Conservation (phyloP, 176 grass and related monocot species). For the Phoenix dactylifera region DNA sequence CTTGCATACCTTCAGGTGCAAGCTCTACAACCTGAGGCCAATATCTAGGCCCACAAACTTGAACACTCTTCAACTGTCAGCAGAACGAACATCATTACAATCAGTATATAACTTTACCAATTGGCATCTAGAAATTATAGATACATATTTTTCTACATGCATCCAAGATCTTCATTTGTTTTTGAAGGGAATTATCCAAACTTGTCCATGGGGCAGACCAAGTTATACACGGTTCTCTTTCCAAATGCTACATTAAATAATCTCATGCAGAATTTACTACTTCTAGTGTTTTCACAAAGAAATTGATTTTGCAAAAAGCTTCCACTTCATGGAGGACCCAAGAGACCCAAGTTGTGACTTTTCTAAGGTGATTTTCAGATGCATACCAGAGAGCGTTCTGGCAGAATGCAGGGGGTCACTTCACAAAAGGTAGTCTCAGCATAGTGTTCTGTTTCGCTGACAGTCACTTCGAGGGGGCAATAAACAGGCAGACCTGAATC, state of each 20-base stretch:
- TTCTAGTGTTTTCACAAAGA: too few species aligned
- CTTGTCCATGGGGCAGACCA: too few species aligned
- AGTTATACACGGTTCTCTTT: too few species aligned
- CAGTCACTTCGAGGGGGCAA: slow-evolving; percentile 82
- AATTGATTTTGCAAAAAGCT: too few species aligned
- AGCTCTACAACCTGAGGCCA: slow-evolving; percentile 81
- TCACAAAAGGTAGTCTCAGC: slow-evolving; percentile 79
- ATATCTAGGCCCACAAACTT: slow-evolving; percentile 95
- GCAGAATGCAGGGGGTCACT: slow-evolving; percentile 90
- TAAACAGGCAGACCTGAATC: slow-evolving; percentile 86
- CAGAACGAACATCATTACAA: not conserved
- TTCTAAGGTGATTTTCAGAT: not conserved
- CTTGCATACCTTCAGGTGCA: slow-evolving; percentile 52
- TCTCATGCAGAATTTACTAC: too few species aligned
- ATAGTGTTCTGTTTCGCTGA: slow-evolving; percentile 82
- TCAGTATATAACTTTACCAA: not conserved
- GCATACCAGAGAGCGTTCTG: slow-evolving; percentile 84
- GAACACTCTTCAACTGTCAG: slow-evolving; percentile 75
- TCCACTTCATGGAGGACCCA: too few species aligned
- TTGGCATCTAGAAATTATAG: not conserved
- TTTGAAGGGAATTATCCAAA: too few species aligned
- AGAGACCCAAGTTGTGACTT: too few species aligned
- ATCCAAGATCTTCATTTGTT: not conserved
- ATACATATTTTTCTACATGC: not conserved
- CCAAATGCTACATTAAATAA: too few species aligned